These are phyloP conservation scores for Aeschynomene evenia DNA, from an alignment of 306 rosid species.

Conservation along the genomic window DNA sequence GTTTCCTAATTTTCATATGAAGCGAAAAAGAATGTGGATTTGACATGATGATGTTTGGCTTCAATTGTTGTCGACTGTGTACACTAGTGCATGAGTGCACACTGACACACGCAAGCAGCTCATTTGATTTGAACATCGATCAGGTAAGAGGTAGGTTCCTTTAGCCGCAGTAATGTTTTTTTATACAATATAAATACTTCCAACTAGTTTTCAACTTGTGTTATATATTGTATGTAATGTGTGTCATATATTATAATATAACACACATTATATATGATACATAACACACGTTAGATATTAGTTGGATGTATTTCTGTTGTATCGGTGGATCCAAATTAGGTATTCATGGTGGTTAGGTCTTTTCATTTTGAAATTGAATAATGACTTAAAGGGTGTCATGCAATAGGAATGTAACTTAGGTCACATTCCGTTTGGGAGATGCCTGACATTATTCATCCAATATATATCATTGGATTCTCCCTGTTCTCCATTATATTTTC, in stretches of 20 bases:
- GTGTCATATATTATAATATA: too few species aligned
- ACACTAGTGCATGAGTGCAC: not conserved
- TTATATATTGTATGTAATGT: too few species aligned
- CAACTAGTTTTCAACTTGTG: too few species aligned
- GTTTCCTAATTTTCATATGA: not conserved
- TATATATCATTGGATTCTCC: constrained; percentile 9
- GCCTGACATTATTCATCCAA: not conserved
- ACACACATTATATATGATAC: too few species aligned
- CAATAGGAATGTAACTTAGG: not conserved
- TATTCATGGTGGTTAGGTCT: not conserved
- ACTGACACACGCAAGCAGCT: not conserved
- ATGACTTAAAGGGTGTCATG: not conserved
- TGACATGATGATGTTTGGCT: not conserved
- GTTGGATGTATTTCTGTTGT: too few species aligned
- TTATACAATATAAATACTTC: too few species aligned
- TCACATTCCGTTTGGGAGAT: not conserved
- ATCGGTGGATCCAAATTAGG: not conserved
- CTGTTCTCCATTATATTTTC: not conserved
- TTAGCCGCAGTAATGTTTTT: too few species aligned
- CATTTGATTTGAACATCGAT: too few species aligned
- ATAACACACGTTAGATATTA: too few species aligned
- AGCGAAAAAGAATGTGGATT: not conserved
- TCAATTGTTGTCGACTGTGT: not conserved
- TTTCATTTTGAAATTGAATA: not conserved
- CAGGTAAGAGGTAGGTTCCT: too few species aligned